These are phyloP conservation scores for Falciphora oryzae DNA, from an alignment of 2,329 filamentous ascomycete genomes.

Conservation along the genomic window DNA sequence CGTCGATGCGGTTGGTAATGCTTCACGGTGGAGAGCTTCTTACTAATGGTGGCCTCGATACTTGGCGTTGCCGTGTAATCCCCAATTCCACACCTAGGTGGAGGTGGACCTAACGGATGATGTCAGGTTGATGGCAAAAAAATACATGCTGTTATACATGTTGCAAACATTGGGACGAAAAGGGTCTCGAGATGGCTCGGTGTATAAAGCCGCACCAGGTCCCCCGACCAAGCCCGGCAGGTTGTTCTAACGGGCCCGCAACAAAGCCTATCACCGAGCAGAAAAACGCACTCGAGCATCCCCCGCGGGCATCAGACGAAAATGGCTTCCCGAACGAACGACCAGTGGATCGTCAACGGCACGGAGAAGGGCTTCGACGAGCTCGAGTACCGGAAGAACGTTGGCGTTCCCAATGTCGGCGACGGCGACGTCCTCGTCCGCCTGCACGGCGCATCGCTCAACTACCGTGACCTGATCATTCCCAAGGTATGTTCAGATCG, in stretches of 20 bases:
- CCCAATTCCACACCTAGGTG: too few relatives aligned
- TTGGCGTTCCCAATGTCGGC: slow-evolving; percentile 52
- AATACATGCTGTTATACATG: neutral
- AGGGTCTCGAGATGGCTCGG: too few relatives aligned
- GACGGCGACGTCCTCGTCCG: slow-evolving; percentile 70
- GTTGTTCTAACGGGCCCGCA: too few relatives aligned
- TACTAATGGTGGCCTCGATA: neutral
- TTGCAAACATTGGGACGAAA: neutral
- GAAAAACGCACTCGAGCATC: neutral
- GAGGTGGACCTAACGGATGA: too few relatives aligned
- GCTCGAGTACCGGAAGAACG: slow-evolving; percentile 49
- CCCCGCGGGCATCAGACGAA: neutral
- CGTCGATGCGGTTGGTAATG: neutral
- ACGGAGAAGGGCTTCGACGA: slow-evolving; percentile 51
- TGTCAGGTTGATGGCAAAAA: neutral
- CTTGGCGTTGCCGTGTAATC: neutral
- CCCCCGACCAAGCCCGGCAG: too few relatives aligned
- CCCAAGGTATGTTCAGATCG: slow-evolving; percentile 24
- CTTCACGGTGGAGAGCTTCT: neutral
- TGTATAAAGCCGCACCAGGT: neutral
- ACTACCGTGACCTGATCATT: slow-evolving; percentile 50
- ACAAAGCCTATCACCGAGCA: neutral
- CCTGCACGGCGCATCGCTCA: slow-evolving; percentile 46
- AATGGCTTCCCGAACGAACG: slow-evolving; percentile 32
- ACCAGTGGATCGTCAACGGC: slow-evolving; percentile 51